Base-by-base conservation (phyloP, 1,284 basidiomycete species). In the Ceratobasidium sp. region DNA sequence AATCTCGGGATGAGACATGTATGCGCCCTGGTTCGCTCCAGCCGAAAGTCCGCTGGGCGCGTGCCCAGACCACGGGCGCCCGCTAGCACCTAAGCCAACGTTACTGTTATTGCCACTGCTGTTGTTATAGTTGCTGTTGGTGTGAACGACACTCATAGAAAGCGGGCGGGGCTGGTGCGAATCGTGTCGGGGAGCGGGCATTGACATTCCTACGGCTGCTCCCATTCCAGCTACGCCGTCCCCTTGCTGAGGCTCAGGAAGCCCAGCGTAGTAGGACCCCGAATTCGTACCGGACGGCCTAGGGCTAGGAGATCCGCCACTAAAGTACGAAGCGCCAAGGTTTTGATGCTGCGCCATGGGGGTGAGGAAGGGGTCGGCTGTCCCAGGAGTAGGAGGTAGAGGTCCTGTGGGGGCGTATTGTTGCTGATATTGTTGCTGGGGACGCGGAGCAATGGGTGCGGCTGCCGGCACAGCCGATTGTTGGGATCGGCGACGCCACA, bases 321-420 rank as follows among this genome's bases (percentile, higher is more conserved):
- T 24, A 51, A 64, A 51, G 41, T 71, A 71, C 17, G 66, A 71
- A 24, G 33, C 66, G 19, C 66, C 66, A 1, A 57, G 53, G 66
- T 56, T 57, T 44, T 71, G 66, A 54, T 56, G n/a, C 24, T 71
- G 66, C 17, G 7, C 54, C 54, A 71, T 59, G 15, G 66, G 66
- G 6, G 66, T 71, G 44, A 71, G 66, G 66, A 71, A 71, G n/a
- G 66, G 66, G 54, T 71, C 41, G 24, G 36, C 66, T 19, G 33
- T 57, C 36, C 53, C 53, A 8, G 66, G 66, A 15, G 53, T 71
- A 48, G 53, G 66, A 31, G 66, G 53, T 24, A 45, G 19, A 11
- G 41, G 36, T 1, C 36, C 54, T 15, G 51, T 29, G 24, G 54
- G 11, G 19, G n/a, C 22, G 44, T 45, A 36, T 19, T 59, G 53